Base-by-base conservation (phyloP, 1,139 yeast genomes). In the Magnusiomyces paraingens region DNA sequence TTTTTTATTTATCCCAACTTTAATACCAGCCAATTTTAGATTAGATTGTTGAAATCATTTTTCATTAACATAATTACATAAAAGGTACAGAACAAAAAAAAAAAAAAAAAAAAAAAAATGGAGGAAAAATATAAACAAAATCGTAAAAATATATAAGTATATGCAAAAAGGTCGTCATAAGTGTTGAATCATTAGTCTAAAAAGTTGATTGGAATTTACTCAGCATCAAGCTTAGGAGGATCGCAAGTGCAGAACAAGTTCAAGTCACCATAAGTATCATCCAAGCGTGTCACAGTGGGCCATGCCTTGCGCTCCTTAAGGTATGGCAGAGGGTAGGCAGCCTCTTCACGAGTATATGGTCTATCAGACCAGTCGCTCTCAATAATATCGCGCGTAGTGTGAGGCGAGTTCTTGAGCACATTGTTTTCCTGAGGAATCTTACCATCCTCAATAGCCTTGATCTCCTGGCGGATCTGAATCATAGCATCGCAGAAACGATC, bases 201-300 rank as follows among this genome's bases (percentile, higher is more conserved):
- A 26, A n/a, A n/a, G n/a, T n/a, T n/a, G n/a, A 5, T 26, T 26
- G 4, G 32, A 26, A 8, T 26, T 50, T 50, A 49, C 22, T 40
- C 40, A 10, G 52, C 51, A 39, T 60, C 59, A n/a, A 59, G 53
- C 15, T 61, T 54, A 10, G 63, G 63, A 15, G 73, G 72, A 52
- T 72, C 76, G 56, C 99, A 93, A 36, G 96, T 90, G 74, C 99
- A 93, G 73, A 91, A 77, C 72, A 93, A 78, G 73, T 93, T 85
- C 79, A 86, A 75, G 70, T 93, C 99, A 61, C 99, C 99, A 66
- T 84, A 91, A 11, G 95, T 84, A 67, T 93, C 99, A 69, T 93
- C 95, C 58, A 93, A 78, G 70, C 98, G 82, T 15, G 96, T 80
- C 48, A 90, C 96, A 1, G 91, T 77, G 46, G 99, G 98, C 99